A percentile compares a stretch with the other conserved stretches of the same genome.
Conservation (phyloP, 306 rosid species). For the Herpetospermum pedunculosum region DNA sequence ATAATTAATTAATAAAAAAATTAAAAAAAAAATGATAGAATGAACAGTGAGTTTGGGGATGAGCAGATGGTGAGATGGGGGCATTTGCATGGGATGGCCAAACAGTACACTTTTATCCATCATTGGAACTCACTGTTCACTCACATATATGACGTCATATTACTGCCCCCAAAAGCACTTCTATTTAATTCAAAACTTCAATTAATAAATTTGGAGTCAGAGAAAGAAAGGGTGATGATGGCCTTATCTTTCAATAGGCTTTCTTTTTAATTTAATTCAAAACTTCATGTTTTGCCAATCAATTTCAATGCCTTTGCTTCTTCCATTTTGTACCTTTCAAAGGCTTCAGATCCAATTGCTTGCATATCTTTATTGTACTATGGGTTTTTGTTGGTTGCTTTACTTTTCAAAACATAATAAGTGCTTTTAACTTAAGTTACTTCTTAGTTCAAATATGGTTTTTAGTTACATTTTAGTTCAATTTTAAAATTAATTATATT, state of each 20-base stretch:
- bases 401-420: no score
- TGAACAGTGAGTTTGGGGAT: constrained; percentile 7
- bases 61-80: not conserved
- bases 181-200: not conserved
- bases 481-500: no score
- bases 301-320: not conserved
- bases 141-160: constrained; percentile 20
- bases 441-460: no score
- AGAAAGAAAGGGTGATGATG: not conserved
- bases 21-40: not conserved
- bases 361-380: not conserved
- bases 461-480: no score
- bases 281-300: no score
- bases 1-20: not conserved
- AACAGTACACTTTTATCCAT: constrained; percentile 15
- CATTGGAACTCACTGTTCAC: constrained; percentile 60
- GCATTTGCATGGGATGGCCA: constrained; percentile 24
- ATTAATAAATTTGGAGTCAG: not conserved
- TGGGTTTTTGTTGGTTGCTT: not conserved
- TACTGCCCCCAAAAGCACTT: not conserved
- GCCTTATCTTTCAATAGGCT: constrained; percentile 1
- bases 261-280: not conserved
- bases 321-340: not conserved
- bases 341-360: not conserved
- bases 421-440: no score